A percentile compares a stretch with the other conserved stretches of the same genome.
phyloP scores from a whole-genome alignment of 2,329 filamentous ascomycete genomes.

The Phyllosticta ampelicida region DNA sequence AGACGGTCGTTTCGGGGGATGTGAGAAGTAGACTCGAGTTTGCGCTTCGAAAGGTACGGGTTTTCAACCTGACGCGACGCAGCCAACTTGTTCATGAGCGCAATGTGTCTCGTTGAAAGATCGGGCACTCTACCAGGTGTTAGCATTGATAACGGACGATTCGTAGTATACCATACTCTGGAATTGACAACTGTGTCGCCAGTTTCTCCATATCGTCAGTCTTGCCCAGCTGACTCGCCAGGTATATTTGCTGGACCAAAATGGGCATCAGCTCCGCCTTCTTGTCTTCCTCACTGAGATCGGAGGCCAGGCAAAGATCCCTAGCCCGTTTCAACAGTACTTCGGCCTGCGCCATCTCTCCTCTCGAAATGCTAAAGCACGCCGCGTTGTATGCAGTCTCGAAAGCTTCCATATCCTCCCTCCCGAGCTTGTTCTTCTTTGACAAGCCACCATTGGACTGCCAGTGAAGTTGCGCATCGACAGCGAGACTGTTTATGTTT shows the following conservation, averaged over 20 bases:
- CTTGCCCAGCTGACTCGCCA: conserved; percentile 56
- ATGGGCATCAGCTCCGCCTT: conserved; percentile 64
- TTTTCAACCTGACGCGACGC: conserved; percentile 42
- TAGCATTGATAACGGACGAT: background rate
- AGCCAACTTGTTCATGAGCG: conserved; percentile 53
- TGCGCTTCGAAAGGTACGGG: conserved; percentile 56
- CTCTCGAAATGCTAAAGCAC: conserved; percentile 59
- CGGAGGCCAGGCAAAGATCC: conserved; percentile 61
- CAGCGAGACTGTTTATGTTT: conserved; percentile 63
- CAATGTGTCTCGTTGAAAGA: conserved; percentile 53
- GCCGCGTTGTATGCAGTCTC: conserved; percentile 75
- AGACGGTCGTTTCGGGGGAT: conserved; percentile 50
- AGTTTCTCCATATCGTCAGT: conserved; percentile 53
- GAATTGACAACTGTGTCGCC: conserved; percentile 49
- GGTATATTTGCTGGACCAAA: conserved; percentile 63
- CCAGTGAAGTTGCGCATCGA: conserved; percentile 64
- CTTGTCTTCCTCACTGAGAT: conserved; percentile 64
- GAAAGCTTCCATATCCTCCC: conserved; percentile 58
- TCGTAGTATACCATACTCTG: conserved; percentile 40
- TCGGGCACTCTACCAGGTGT: conserved; percentile 48
- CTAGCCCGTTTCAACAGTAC: conserved; percentile 57
- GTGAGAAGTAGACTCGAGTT: conserved; percentile 40
- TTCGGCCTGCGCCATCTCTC: conserved; percentile 53
- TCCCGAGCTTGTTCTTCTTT: conserved; percentile 43
- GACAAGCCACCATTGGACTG: conserved; percentile 44